Evolutionary conservation across 2,329 filamentous ascomycete species (phyloP).

Genomic region (Aciculosporium take): DNA sequence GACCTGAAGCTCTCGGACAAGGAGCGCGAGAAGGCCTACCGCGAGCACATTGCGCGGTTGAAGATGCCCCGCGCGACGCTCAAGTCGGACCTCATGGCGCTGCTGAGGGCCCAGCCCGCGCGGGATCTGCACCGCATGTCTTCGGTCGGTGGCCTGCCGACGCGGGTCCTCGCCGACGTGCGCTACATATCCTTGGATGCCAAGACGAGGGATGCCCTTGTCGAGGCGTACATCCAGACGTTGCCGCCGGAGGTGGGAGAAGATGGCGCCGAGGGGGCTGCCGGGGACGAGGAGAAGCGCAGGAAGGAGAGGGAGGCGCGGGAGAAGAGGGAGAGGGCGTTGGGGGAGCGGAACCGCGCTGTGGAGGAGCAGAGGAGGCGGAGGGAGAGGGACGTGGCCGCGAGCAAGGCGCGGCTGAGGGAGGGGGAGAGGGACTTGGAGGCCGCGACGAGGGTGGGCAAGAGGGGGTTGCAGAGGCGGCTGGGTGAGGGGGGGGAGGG

Average conservation of each 20-base stretch:
- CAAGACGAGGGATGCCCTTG: slow-evolving; percentile 45
- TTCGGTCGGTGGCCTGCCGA: slow-evolving; percentile 42
- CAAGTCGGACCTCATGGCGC: slow-evolving; percentile 52
- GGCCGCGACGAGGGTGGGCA: slow-evolving; percentile 53
- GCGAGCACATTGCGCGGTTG: slow-evolving; percentile 55
- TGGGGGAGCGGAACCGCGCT: slow-evolving; percentile 47
- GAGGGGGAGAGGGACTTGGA: slow-evolving; percentile 57
- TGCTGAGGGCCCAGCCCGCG: slow-evolving; percentile 48
- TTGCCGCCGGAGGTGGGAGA: slow-evolving; percentile 41
- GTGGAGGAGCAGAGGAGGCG: slow-evolving; percentile 50
- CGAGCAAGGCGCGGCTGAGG: slow-evolving; percentile 44
- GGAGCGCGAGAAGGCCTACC: slow-evolving; percentile 66
- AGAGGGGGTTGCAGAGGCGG: slow-evolving; percentile 50
- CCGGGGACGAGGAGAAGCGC: slow-evolving; percentile 35
- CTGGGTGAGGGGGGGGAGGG: slow-evolving; percentile 23
- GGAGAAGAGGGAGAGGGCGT: slow-evolving; percentile 48
- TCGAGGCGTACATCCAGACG: slow-evolving; percentile 52
- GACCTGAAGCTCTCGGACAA: slow-evolving; percentile 57
- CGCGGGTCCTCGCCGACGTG: slow-evolving; percentile 48
- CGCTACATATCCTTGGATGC: slow-evolving; percentile 55
- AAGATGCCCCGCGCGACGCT: slow-evolving; percentile 51
- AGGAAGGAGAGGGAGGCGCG: slow-evolving; percentile 35
- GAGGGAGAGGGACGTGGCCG: slow-evolving; percentile 43
- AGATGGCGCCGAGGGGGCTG: slow-evolving; percentile 22
- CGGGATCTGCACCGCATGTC: slow-evolving; percentile 46